These are phyloP conservation scores for Pseudonitzschia pungens DNA, from an alignment of 108 stramenopile genomes.

Conservation along the genomic window DNA sequence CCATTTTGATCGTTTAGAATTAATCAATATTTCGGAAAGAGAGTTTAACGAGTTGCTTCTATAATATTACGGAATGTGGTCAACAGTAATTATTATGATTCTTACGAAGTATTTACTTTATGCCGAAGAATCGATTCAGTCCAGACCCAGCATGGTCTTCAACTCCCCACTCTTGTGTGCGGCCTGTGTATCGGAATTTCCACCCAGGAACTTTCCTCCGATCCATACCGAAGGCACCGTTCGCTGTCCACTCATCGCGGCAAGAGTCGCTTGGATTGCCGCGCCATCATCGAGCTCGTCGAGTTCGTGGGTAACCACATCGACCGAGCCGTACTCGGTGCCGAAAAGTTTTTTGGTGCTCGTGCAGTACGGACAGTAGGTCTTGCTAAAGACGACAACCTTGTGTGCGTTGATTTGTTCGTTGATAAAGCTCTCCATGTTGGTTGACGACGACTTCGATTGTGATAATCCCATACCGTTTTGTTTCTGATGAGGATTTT, in stretches of 20 bases:
- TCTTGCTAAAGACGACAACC: constrained; percentile 63
- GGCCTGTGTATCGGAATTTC: constrained; percentile 62
- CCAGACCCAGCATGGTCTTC: constrained; percentile 40
- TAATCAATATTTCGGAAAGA: no score
- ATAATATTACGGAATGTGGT: no score
- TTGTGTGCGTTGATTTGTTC: constrained; percentile 10
- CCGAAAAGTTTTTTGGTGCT: constrained; percentile 52
- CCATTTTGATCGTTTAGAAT: no score
- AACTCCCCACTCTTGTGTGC: constrained; percentile 52
- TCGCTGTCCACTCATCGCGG: constrained; percentile 50
- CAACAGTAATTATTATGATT: no score
- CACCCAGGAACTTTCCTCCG: constrained; percentile 65
- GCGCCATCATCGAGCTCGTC: constrained; percentile 51
- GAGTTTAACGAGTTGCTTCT: no score
- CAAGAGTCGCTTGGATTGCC: constrained; percentile 46
- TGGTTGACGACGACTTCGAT: neutral
- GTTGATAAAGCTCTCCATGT: constrained; percentile 7
- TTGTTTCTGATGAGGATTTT: neutral
- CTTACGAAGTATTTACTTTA: no score
- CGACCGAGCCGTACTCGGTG: constrained; percentile 37
- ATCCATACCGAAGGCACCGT: constrained; percentile 78
- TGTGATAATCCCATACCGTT: constrained; percentile 5
- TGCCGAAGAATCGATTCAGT: no score
- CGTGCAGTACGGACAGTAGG: constrained; percentile 60
- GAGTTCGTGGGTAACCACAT: constrained; percentile 52